Evolutionary conservation across 176 grass and related monocot species (phyloP), one percentile per base, ranked within the genome.

Genomic region (Eleusine indica): DNA sequence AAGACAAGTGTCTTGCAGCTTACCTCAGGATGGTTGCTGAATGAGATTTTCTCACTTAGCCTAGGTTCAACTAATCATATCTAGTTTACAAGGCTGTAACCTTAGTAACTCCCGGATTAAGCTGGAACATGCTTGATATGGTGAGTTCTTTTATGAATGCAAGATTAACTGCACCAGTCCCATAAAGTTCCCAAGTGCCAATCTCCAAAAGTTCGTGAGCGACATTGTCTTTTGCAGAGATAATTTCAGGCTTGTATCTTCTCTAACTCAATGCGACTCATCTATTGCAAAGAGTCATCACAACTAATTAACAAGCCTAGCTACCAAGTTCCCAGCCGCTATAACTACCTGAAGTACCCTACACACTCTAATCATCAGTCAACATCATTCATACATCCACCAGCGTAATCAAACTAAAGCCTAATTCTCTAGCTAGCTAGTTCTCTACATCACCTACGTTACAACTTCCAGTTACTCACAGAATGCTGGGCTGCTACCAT

Each of bases 41-140:
- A 72, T 48, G 10, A 70, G 19, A 82, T 85, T 65, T 53, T 53
- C 78, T 72, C 66, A 46, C 46, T 77, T 81, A 71, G 53, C 57
- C 18, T 80, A 76, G 58, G 73, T 61, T 73, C 29, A 82, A 77
- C 77, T 69, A 85, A 85, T 87, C 53, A 79, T 37, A 61, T 69
- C 58, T 52, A 83, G 71, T 71, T 76, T 74, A 13, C 21, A 22
- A 60, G 57, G 57, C 57, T 60, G 54, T 60, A 60, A 9, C 21
- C 6, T 21, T 42, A 83, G 57, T 47, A 48, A 41, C 7, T 60
- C 7, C 7, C 38, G 68, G 51, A 70, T 66, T 74, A 66, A 39
- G 21, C 28, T 62, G 22, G 13, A 53, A 53, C 15, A 6, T 48
- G 47, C 3, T 48, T 73, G 71, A 76, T 49, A 19, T 61, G 28